These are phyloP conservation scores for Fusarium transvaalense DNA, from an alignment of 2,329 filamentous ascomycete species.

Conservation along the genomic window DNA sequence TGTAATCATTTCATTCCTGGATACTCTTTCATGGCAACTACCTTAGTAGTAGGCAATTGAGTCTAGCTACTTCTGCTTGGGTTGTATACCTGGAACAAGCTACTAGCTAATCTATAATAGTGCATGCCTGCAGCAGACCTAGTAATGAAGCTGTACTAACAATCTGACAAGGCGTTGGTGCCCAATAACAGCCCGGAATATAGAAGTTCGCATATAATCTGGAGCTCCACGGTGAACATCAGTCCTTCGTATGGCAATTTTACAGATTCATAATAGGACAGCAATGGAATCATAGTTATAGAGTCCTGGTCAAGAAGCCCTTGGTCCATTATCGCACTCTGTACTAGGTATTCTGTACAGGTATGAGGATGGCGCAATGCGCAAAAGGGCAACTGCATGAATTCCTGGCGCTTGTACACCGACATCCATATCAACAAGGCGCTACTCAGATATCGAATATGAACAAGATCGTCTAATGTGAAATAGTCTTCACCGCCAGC, in stretches of 20 bases:
- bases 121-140: constrained; percentile 8
- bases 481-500: constrained; percentile 41
- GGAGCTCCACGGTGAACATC: neutral
- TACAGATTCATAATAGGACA: neutral
- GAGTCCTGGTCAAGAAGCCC: neutral
- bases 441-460: constrained; percentile 16
- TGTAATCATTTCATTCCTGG: constrained; percentile 8
- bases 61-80: neutral
- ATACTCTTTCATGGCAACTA: neutral
- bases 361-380: constrained; percentile 12
- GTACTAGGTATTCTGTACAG: constrained; percentile 6
- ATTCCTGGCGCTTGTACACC: constrained; percentile 32
- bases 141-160: neutral
- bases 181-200: neutral
- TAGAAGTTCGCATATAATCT: neutral
- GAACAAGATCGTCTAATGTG: constrained; percentile 16
- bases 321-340: too few species aligned
- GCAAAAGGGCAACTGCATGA: constrained; percentile 21
- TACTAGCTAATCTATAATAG: constrained; percentile 19
- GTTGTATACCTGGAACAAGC: constrained; percentile 23
- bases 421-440: constrained; percentile 37
- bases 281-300: neutral
- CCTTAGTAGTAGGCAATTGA: too few species aligned
- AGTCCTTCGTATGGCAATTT: neutral
- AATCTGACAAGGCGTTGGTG: neutral